Conservation (phyloP, 2,329 filamentous ascomycete genomes). For the Diaporthe vexans region DNA sequence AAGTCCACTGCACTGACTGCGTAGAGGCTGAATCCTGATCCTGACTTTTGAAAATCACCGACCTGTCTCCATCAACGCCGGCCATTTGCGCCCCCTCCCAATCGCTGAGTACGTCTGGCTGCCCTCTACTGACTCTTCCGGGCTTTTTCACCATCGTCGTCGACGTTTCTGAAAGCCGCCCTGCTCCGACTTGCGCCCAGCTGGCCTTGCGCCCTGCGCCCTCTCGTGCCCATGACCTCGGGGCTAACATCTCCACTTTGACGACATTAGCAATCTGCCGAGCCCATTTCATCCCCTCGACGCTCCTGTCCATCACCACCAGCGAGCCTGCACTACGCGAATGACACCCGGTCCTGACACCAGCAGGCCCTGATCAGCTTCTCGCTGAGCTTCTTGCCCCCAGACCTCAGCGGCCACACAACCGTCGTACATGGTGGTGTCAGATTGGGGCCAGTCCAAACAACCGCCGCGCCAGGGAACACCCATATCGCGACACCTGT, state of each 20-base stretch:
- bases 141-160: background rate
- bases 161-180: slow-evolving; percentile 8
- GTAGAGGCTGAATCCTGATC: slow-evolving; percentile 33
- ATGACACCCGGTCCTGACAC: slow-evolving; percentile 33
- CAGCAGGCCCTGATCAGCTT: slow-evolving; percentile 28
- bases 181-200: background rate
- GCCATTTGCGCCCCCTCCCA: slow-evolving; percentile 28
- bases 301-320: slow-evolving; percentile 25
- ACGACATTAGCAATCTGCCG: slow-evolving; percentile 37
- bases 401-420: slow-evolving; percentile 30
- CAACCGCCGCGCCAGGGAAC: slow-evolving; percentile 36
- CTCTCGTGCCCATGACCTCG: slow-evolving; percentile 39
- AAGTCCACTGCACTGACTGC: slow-evolving; percentile 11
- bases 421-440: slow-evolving; percentile 46
- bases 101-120: slow-evolving; percentile 36
- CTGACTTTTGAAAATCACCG: slow-evolving; percentile 36
- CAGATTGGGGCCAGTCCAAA: slow-evolving; percentile 41
- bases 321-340: slow-evolving; percentile 27
- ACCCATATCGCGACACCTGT: slow-evolving; percentile 43
- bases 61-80: slow-evolving; percentile 36
- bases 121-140: slow-evolving; percentile 4
- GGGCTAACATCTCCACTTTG: slow-evolving; percentile 41
- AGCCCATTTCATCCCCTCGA: slow-evolving; percentile 36
- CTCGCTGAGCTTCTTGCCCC: slow-evolving; percentile 43
- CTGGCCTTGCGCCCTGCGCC: slow-evolving; percentile 21